These are phyloP conservation scores for Abelmoschus esculentus DNA, from an alignment of 345 rosid species.

Conservation along the genomic window DNA sequence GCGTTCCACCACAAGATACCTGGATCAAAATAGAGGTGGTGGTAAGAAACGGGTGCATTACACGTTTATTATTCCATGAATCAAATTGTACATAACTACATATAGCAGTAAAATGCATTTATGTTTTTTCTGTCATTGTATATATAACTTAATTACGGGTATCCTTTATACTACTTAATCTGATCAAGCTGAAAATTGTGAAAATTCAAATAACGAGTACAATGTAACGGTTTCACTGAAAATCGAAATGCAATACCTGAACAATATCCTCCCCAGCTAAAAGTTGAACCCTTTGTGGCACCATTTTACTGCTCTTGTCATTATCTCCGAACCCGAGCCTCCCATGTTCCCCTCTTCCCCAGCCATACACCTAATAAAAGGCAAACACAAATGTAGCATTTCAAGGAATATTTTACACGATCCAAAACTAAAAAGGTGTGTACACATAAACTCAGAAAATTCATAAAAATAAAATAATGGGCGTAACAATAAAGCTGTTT, in stretches of 20 bases:
- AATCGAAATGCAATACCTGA: slow-evolving; percentile 32
- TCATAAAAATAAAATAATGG: background rate
- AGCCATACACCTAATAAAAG: slow-evolving; percentile 65
- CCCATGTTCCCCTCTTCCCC: slow-evolving; percentile 99
- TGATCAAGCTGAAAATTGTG: background rate
- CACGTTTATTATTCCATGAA: background rate
- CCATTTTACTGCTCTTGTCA: slow-evolving; percentile 97
- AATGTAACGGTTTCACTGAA: slow-evolving; percentile 15
- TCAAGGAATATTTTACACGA: background rate
- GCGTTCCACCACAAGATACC: slow-evolving; percentile 99
- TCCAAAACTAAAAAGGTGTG: background rate
- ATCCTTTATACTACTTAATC: background rate
- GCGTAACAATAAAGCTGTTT: background rate
- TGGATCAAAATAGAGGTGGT: slow-evolving; percentile 22
- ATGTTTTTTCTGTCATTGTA: background rate
- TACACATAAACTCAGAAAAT: background rate
- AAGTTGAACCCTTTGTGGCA: slow-evolving; percentile 88
- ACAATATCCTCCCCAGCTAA: slow-evolving; percentile 71
- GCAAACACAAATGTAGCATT: background rate
- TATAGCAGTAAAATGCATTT: background rate
- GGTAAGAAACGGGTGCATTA: background rate
- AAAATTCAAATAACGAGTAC: background rate
- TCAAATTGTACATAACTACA: background rate
- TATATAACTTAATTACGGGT: background rate
- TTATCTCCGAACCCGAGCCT: slow-evolving; percentile 98